A percentile compares a stretch with the other conserved stretches of the same genome.
phyloP scores from a whole-genome alignment of 768 basidiomycete genomes.

The Podaxis rugospora region DNA sequence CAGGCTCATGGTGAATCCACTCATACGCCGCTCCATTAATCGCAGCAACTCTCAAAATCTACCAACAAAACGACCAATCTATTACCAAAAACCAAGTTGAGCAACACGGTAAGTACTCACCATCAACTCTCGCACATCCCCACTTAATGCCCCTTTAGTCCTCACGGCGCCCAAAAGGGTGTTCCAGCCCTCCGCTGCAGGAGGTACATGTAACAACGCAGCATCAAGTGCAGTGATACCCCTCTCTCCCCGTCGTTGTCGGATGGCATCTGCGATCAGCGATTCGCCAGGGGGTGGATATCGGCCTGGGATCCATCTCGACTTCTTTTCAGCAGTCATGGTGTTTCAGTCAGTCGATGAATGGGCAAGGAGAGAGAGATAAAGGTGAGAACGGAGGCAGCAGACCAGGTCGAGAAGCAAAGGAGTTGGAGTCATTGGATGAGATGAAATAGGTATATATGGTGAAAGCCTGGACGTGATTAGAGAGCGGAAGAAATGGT shows the following conservation, averaged over 20 bases:
- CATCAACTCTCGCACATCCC: conserved; percentile 48
- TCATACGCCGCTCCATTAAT: conserved; percentile 47
- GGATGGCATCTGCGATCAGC: conserved; percentile 43
- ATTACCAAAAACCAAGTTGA: too few species aligned
- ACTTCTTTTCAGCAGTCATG: conserved; percentile 15
- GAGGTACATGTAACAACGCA: conserved; percentile 43
- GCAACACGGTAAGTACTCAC: conserved; percentile 20
- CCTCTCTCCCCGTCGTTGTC: conserved; percentile 41
- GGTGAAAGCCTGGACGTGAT: not conserved
- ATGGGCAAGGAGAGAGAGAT: not conserved
- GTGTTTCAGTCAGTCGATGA: not conserved
- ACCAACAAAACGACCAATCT: not conserved
- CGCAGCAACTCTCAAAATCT: conserved; percentile 50
- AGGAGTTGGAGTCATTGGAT: not conserved
- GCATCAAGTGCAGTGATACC: conserved; percentile 49
- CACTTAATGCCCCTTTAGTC: conserved; percentile 41
- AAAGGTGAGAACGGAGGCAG: not conserved
- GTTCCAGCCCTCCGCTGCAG: conserved; percentile 48
- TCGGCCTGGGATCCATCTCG: conserved; percentile 40
- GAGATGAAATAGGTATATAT: not conserved
- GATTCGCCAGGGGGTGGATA: conserved; percentile 40
- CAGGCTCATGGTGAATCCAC: conserved; percentile 53
- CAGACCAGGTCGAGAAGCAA: not conserved
- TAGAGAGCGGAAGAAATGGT: not conserved
- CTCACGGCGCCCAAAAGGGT: conserved; percentile 45